These are phyloP conservation scores for Chlamydomonas sp. DNA, from an alignment of 139 green algal genomes.

Conservation along the genomic window DNA sequence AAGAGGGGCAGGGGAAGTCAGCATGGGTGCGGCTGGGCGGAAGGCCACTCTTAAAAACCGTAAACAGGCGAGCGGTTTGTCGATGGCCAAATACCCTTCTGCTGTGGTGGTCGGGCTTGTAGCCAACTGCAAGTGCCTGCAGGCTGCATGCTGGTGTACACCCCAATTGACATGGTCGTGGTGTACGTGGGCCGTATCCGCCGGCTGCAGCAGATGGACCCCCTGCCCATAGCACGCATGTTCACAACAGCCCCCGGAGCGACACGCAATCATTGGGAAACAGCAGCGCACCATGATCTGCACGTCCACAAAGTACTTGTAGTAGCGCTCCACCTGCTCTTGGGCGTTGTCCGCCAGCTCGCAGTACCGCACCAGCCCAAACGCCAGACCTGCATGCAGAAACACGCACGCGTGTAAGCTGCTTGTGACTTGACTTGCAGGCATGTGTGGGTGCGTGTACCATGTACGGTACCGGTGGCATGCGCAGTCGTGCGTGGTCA, in stretches of 20 bases:
- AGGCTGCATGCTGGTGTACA: too few species aligned
- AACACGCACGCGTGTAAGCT: too few species aligned
- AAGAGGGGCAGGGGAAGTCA: neutral
- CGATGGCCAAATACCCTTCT: too few species aligned
- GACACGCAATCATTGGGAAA: neutral
- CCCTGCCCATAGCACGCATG: neutral
- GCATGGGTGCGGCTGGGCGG: neutral
- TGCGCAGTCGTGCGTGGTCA: too few species aligned
- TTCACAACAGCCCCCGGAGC: too few species aligned
- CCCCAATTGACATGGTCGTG: too few species aligned
- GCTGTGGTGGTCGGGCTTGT: too few species aligned
- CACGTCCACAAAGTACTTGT: constrained; percentile 38
- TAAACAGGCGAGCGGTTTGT: too few species aligned
- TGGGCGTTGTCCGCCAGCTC: neutral
- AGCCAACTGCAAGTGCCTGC: too few species aligned
- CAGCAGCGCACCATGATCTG: neutral
- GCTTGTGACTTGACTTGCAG: neutral
- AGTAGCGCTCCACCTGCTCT: constrained; percentile 17
- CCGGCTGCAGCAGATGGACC: neutral
- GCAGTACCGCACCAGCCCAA: neutral
- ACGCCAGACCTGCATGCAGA: neutral
- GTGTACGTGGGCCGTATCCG: too few species aligned
- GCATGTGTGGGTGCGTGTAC: neutral
- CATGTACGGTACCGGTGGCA: too few species aligned
- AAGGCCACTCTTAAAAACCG: neutral